Evolutionary conservation across 140 eudicot genomes (phyloP).

Genomic region (Senecio squalidus): DNA sequence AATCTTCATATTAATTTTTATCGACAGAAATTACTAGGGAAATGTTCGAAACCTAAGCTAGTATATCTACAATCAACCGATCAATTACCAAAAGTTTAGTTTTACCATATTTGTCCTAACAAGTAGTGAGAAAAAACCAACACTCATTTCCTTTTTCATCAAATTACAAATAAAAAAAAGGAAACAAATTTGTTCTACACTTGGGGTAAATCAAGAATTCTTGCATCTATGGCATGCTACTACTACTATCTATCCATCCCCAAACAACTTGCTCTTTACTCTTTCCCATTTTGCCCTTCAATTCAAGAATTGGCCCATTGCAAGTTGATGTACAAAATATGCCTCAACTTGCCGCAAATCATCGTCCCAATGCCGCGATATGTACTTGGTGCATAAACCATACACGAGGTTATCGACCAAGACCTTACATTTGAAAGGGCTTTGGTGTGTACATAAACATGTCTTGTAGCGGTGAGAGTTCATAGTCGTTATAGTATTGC

Average conservation of each 20-base stretch:
- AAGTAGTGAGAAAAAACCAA: no score
- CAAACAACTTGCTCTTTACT: slow-evolving; percentile 1
- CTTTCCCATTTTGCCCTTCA: slow-evolving; percentile 23
- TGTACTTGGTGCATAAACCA: slow-evolving; percentile 14
- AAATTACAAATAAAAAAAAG: slow-evolving; percentile 23
- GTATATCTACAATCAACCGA: no score
- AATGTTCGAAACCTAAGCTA: no score
- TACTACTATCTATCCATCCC: slow-evolving; percentile 12
- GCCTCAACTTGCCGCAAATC: not conserved
- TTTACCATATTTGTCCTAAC: no score
- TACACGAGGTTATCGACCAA: not conserved
- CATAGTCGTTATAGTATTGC: slow-evolving; percentile 31
- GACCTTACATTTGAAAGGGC: slow-evolving; percentile 29
- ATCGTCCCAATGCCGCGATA: not conserved
- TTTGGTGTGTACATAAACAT: slow-evolving; percentile 44
- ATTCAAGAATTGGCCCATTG: slow-evolving; percentile 13
- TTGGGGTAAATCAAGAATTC: slow-evolving; percentile 29
- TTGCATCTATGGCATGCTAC: slow-evolving; percentile 17
- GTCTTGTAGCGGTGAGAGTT: slow-evolving; percentile 44
- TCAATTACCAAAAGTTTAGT: no score
- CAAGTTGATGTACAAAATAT: slow-evolving; percentile 10
- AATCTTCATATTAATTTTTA: no score
- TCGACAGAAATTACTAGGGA: no score
- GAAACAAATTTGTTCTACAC: slow-evolving; percentile 26
- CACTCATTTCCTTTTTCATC: slow-evolving; percentile 21